A percentile compares a stretch with the other conserved stretches of the same genome.
These are phyloP conservation scores for Fusarium udum DNA, from an alignment of 2,329 filamentous ascomycete genomes.

Conservation along the genomic window DNA sequence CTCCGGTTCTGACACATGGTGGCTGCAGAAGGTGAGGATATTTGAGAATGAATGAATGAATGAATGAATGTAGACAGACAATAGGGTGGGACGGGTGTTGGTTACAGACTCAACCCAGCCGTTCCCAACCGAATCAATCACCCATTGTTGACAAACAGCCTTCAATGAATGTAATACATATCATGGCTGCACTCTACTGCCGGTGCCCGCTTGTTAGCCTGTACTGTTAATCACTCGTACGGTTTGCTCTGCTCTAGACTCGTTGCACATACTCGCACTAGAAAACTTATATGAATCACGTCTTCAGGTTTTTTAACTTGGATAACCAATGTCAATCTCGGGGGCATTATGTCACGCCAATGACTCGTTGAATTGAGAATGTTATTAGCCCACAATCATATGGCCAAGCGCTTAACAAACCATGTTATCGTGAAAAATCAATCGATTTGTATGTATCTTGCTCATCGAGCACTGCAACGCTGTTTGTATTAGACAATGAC, in stretches of 20 bases:
- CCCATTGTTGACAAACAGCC: conserved; percentile 11
- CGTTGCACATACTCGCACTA: neutral
- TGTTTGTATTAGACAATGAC: neutral
- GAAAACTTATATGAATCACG: neutral
- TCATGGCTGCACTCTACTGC: neutral
- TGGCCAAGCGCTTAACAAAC: conserved; percentile 22
- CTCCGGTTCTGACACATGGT: conserved; percentile 26
- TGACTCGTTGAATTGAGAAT: conserved; percentile 8
- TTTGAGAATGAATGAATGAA: conserved; percentile 1
- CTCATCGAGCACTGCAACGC: neutral
- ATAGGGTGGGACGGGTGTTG: neutral
- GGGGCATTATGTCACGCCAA: conserved; percentile 2
- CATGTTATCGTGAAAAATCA: neutral
- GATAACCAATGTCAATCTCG: neutral
- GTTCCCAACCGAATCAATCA: conserved; percentile 13
- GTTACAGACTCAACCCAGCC: conserved; percentile 7
- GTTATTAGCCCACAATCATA: conserved; percentile 21
- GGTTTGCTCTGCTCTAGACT: neutral
- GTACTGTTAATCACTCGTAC: neutral
- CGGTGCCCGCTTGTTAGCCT: neutral
- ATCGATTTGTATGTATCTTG: neutral
- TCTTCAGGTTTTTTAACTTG: neutral
- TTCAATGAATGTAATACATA: conserved; percentile 12
- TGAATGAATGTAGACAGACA: neutral
- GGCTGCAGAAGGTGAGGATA: neutral